Base-by-base conservation (phyloP, 2,329 filamentous ascomycete species). In the Coniochaeta sp. region DNA sequence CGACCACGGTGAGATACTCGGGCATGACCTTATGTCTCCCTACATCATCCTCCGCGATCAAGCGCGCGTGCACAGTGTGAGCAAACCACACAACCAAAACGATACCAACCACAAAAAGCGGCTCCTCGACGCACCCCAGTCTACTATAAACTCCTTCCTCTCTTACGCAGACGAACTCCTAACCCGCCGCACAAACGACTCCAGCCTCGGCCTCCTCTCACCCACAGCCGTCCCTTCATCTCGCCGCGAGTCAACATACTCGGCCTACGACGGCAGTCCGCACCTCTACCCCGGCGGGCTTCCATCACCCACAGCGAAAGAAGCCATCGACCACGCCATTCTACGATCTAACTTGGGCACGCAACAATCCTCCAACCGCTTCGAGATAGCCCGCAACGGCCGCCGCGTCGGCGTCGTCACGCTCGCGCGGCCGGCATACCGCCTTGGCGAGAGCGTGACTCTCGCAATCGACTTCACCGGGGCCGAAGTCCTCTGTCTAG, bases 371-470 rank as follows among this genome's bases (percentile, higher is more conserved):
- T 85, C 89, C n/a, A 97, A 96, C 68, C 87, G 92, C 43, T 99
- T 98, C 71, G 93, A 96, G 70, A 98, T 99, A 71, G 89, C 93
- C 14, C 89, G 93, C 16, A 93, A 92, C 68, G 93, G 93, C n/a
- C 87, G 88, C 60, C 88, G 88, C n/a, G 93, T 99, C 14, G 93
- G 90, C 2, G 91, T 96, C 6, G 85, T 99, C 60, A 92, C 93
- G 75, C 82, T 99, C 34, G 89, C 93, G 6, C 87, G 95, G 11
- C 91, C 95, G 0, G 87, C 93, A 0, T 97, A 96, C 76, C 84
- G 93, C 52, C 80, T 99, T 1, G 95, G 95, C 61, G 95, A 99
- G 73, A 87, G 89, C 0, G 86, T 98, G 52, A 90, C 87, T 14
- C 88, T 91, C 66, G 89, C 87, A 0, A 84, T 99, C 62, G 93